phyloP scores from a whole-genome alignment of 495 filamentous ascomycete species.

The Penicillium bialowiezense region DNA sequence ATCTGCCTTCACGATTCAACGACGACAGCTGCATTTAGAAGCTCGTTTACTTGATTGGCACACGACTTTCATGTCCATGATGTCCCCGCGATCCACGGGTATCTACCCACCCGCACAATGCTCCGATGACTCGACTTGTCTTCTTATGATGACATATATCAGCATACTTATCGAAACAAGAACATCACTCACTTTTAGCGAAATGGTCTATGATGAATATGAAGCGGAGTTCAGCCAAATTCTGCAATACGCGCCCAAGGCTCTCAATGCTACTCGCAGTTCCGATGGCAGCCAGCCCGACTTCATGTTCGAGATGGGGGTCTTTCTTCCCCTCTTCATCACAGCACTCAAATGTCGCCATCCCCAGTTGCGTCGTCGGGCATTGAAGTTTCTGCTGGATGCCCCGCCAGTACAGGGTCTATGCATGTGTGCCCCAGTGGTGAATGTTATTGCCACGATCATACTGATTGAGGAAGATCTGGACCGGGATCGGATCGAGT shows the following conservation, averaged over 20 bases:
- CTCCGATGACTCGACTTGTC: constrained; percentile 2
- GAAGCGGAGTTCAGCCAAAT: constrained; percentile 18
- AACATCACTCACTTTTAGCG: constrained; percentile 13
- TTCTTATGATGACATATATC: constrained; percentile 17
- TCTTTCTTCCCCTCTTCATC: constrained; percentile 49
- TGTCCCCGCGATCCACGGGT: background rate
- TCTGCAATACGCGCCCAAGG: constrained; percentile 16
- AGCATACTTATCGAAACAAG: constrained; percentile 18
- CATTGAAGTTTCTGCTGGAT: constrained; percentile 35
- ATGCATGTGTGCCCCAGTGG: constrained; percentile 21
- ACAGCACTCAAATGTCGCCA: constrained; percentile 48
- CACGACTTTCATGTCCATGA: constrained; percentile 3
- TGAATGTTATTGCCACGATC: constrained; percentile 10
- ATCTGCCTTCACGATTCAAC: background rate
- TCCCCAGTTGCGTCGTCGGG: constrained; percentile 41
- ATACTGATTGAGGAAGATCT: constrained; percentile 14
- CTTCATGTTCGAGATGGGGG: constrained; percentile 51
- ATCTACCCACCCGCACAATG: background rate
- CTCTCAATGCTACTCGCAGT: constrained; percentile 16
- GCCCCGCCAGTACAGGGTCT: constrained; percentile 24
- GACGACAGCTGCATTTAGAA: constrained; percentile 4
- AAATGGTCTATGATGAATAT: constrained; percentile 17
- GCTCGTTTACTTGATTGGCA: constrained; percentile 11
- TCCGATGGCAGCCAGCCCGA: constrained; percentile 17
- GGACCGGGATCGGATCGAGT: background rate